A percentile compares a stretch with the other conserved stretches of the same genome.
These are phyloP conservation scores for Pseudocercospora cruenta DNA, from an alignment of 2,329 filamentous ascomycete species.

Conservation along the genomic window DNA sequence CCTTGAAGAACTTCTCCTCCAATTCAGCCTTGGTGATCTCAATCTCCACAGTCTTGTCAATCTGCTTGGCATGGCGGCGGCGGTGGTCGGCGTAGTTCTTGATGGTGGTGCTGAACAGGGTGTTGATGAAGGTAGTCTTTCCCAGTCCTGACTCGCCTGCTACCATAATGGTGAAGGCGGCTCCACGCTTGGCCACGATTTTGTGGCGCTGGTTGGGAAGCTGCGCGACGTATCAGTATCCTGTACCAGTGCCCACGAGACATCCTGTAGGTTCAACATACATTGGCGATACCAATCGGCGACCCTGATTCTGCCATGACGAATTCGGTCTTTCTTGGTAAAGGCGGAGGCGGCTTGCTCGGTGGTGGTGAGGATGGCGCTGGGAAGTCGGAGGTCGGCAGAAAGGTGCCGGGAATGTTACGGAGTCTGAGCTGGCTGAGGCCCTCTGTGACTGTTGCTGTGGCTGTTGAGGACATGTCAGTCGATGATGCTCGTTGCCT, in stretches of 20 bases:
- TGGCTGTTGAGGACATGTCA: slow-evolving; percentile 9
- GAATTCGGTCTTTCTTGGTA: slow-evolving; percentile 22
- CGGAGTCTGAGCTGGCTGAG: slow-evolving; percentile 10
- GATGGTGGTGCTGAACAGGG: slow-evolving; percentile 99
- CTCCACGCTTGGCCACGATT: slow-evolving; percentile 81
- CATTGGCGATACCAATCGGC: slow-evolving; percentile 75
- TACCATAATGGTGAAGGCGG: slow-evolving; percentile 99
- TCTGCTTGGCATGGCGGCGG: slow-evolving; percentile 97
- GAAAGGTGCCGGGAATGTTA: slow-evolving; percentile 16
- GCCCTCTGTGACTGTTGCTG: slow-evolving; percentile 3
- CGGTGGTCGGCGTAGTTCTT: slow-evolving; percentile 99
- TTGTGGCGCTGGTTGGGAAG: slow-evolving; percentile 74
- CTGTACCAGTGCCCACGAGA: background rate
- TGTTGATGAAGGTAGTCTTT: slow-evolving; percentile 99
- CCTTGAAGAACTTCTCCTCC: slow-evolving; percentile 99
- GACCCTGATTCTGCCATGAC: slow-evolving; percentile 67
- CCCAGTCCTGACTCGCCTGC: slow-evolving; percentile 97
- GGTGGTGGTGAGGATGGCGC: slow-evolving; percentile 13
- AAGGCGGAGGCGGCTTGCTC: slow-evolving; percentile 10
- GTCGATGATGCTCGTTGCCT: background rate
- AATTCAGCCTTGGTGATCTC: slow-evolving; percentile 99
- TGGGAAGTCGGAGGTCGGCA: slow-evolving; percentile 16
- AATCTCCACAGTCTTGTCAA: slow-evolving; percentile 99
- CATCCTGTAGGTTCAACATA: slow-evolving; percentile 48
- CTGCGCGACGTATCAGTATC: slow-evolving; percentile 50